A percentile compares a stretch with the other conserved stretches of the same genome.
These are phyloP conservation scores for Priceomyces haplophilus DNA, from an alignment of 805 yeast species.

Conservation along the genomic window DNA sequence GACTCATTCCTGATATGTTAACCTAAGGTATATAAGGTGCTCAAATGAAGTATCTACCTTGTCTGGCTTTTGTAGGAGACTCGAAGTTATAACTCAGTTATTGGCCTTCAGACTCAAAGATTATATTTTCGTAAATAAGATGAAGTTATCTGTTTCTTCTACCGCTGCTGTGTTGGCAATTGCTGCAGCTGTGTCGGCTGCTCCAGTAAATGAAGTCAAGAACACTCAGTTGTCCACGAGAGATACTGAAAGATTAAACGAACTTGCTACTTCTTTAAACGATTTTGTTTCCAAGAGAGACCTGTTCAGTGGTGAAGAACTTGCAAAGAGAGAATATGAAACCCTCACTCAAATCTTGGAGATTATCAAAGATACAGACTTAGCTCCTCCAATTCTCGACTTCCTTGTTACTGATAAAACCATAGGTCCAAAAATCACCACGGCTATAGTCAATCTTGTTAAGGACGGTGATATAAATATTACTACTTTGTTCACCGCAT, in stretches of 20 bases:
- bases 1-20: background rate
- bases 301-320: constrained; percentile 18
- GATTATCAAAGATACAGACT: constrained; percentile 33
- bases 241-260: constrained; percentile 22
- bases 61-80: too few relatives aligned
- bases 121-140: constrained; percentile 5
- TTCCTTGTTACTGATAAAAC: constrained; percentile 31
- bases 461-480: constrained; percentile 32
- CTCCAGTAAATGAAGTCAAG: constrained; percentile 16
- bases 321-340: constrained; percentile 35
- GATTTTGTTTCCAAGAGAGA: constrained; percentile 30
- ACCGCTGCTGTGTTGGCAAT: constrained; percentile 18
- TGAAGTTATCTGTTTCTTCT: constrained; percentile 24
- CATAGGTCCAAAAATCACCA: constrained; percentile 28
- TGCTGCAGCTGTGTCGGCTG: constrained; percentile 22
- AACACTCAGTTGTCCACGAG: constrained; percentile 15
- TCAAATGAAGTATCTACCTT: background rate
- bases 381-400: constrained; percentile 35
- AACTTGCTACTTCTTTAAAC: constrained; percentile 27
- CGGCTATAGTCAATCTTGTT: constrained; percentile 26
- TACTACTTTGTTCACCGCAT: constrained; percentile 36
- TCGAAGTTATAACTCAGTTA: too few relatives aligned
- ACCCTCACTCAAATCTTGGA: constrained; percentile 41
- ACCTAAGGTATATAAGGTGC: background rate
- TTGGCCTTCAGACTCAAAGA: too few relatives aligned